Percentiles rank a stretch among this genome's conserved stretches.
Evolutionary conservation across 352 stramenopile genomes (phyloP).

Genomic region (Globisporangium lucens): DNA sequence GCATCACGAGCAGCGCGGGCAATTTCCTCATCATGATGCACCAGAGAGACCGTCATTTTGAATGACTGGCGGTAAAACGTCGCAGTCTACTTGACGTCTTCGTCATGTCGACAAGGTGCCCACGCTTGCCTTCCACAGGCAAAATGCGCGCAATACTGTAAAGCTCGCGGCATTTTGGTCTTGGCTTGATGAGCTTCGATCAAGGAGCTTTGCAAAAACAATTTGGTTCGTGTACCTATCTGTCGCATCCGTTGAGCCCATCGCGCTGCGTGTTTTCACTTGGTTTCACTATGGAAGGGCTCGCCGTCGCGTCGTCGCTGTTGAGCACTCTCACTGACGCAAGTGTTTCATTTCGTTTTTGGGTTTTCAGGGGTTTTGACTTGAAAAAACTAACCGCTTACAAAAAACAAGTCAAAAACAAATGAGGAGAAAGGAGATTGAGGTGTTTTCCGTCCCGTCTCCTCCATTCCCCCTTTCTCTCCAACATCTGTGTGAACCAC

Average conservation of each 20-base stretch:
- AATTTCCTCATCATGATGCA: no score
- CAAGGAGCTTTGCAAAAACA: background rate
- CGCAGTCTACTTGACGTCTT: background rate
- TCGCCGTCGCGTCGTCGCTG: background rate
- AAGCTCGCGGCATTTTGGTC: background rate
- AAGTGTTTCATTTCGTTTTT: background rate
- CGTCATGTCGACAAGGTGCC: background rate
- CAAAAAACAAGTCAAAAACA: background rate
- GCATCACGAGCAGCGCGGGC: no score
- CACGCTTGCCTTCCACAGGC: background rate
- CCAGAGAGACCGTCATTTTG: no score
- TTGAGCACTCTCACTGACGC: background rate
- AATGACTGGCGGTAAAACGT: background rate
- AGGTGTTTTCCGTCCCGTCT: background rate
- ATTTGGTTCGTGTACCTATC: background rate
- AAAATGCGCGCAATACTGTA: background rate
- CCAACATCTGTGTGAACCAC: background rate
- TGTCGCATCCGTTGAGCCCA: background rate
- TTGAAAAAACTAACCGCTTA: background rate
- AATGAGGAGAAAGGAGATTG: background rate
- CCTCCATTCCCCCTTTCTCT: background rate
- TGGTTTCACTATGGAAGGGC: background rate
- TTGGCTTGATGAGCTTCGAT: background rate
- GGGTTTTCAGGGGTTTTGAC: no score
- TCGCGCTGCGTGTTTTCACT: background rate